These are phyloP conservation scores for Dinochytrium kinnereticum DNA, from an alignment of 371 early-diverging fungal genomes.

Conservation along the genomic window DNA sequence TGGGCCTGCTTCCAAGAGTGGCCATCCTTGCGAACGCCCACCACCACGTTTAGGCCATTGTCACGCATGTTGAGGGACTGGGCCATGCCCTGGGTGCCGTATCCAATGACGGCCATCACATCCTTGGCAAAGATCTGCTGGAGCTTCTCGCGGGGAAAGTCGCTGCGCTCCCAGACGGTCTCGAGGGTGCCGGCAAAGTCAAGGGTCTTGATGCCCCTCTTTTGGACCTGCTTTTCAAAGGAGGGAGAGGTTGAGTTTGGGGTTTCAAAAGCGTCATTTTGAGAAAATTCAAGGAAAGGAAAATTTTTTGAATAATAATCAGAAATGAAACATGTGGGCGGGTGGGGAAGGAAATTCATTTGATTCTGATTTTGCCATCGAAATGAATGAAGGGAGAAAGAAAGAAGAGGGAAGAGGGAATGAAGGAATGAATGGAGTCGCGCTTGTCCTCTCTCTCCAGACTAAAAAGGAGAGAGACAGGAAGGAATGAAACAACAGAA, in stretches of 20 bases:
- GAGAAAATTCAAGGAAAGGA: no score
- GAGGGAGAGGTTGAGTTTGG: no score
- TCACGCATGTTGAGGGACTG: constrained; percentile 96
- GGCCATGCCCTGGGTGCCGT: constrained; percentile 97
- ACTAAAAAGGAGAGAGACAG: background rate
- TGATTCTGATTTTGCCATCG: no score
- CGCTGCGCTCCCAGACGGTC: constrained; percentile 92
- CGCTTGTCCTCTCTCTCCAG: no score
- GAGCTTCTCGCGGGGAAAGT: constrained; percentile 91
- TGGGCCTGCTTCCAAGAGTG: constrained; percentile 91
- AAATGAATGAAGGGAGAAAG: no score
- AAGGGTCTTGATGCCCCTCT: constrained; percentile 91
- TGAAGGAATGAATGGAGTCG: no score
- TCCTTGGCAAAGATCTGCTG: constrained; percentile 91
- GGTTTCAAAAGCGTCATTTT: no score
- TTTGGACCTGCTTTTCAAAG: constrained; percentile 26
- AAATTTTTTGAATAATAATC: no score
- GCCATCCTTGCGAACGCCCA: constrained; percentile 92
- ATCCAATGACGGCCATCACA: constrained; percentile 94
- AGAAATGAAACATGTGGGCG: no score
- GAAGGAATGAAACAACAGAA: background rate
- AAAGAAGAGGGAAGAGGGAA: no score
- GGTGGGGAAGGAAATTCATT: no score
- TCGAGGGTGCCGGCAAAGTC: constrained; percentile 94
- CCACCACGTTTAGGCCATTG: constrained; percentile 94